Conservation (phyloP, 2,329 filamentous ascomycete species). For the Phaeosphaeriaceae sp. region DNA sequence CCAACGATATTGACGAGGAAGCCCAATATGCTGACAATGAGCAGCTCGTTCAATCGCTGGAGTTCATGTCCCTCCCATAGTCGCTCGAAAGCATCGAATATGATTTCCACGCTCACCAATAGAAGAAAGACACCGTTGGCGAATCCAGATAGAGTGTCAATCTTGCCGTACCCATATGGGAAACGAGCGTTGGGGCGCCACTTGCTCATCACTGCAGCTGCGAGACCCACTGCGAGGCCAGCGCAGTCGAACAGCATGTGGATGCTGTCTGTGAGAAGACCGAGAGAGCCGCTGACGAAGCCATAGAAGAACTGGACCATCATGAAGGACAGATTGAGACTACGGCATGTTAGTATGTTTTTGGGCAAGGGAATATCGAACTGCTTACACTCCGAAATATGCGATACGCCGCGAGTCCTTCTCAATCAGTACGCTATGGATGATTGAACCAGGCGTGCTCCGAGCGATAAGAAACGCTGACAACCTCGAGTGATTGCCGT, state of each 20-base stretch:
- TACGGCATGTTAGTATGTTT: slow-evolving; percentile 48
- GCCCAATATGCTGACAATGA: slow-evolving; percentile 86
- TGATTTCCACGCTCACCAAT: slow-evolving; percentile 94
- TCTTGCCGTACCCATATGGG: slow-evolving; percentile 95
- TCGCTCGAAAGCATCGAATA: slow-evolving; percentile 90
- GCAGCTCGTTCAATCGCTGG: slow-evolving; percentile 82
- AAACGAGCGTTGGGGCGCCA: slow-evolving; percentile 91
- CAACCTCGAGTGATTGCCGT: slow-evolving; percentile 67
- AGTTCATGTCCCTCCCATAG: slow-evolving; percentile 84
- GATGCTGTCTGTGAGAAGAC: slow-evolving; percentile 95
- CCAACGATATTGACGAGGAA: slow-evolving; percentile 91
- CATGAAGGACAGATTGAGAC: slow-evolving; percentile 96
- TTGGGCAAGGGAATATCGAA: too few relatives aligned
- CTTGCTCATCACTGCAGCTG: slow-evolving; percentile 93
- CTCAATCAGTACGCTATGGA: slow-evolving; percentile 86
- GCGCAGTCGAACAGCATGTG: slow-evolving; percentile 99
- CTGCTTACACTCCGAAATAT: slow-evolving; percentile 87
- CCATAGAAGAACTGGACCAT: slow-evolving; percentile 92
- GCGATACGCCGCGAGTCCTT: slow-evolving; percentile 94
- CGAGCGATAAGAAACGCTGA: slow-evolving; percentile 76
- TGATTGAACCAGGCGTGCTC: slow-evolving; percentile 74
- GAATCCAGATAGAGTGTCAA: slow-evolving; percentile 94
- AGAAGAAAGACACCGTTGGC: slow-evolving; percentile 95
- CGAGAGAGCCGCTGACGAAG: slow-evolving; percentile 89
- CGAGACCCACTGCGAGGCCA: slow-evolving; percentile 85